These are phyloP conservation scores for Penicillium sp. DNA, from an alignment of 2,329 filamentous ascomycete species.

Conservation along the genomic window DNA sequence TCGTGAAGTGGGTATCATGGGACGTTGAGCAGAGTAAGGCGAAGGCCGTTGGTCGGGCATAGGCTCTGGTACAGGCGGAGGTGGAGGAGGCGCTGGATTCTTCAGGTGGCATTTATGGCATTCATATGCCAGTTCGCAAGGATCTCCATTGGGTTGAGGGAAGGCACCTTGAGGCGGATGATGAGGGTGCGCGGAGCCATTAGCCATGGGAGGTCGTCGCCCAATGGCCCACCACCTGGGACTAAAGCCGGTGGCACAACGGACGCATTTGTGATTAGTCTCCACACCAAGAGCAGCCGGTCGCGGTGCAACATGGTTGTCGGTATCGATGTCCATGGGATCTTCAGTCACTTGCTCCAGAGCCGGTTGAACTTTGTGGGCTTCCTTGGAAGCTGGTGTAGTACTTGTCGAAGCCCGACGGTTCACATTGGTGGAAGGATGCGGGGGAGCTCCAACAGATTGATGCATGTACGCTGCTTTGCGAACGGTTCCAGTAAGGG, in stretches of 20 bases:
- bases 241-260: conserved; percentile 42
- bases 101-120: conserved; percentile 70
- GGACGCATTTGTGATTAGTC: conserved; percentile 37
- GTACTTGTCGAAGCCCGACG: conserved; percentile 59
- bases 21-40: conserved; percentile 34
- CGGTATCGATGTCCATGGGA: conserved; percentile 33
- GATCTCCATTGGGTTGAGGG: conserved; percentile 31
- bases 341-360: conserved; percentile 27
- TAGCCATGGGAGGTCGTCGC: conserved; percentile 49
- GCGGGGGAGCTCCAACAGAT: conserved; percentile 35
- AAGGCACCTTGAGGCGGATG: conserved; percentile 25
- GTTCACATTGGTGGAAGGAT: conserved; percentile 37
- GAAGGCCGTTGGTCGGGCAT: conserved; percentile 37
- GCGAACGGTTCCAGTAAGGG: conserved; percentile 85
- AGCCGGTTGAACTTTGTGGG: conserved; percentile 7
- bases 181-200: conserved; percentile 31
- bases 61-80: conserved; percentile 26
- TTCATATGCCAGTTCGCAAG: conserved; percentile 53
- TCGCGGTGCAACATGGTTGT: conserved; percentile 22
- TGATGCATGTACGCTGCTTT: conserved; percentile 71
- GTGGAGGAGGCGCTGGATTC: conserved; percentile 30
- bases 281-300: conserved; percentile 15
- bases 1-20: conserved; percentile 35
- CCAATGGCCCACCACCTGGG: conserved; percentile 62
- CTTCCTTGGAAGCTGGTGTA: conserved; percentile 25